These are phyloP conservation scores for Dendrostoma leiphaemia DNA, from an alignment of 2,329 filamentous ascomycete genomes.

Conservation along the genomic window DNA sequence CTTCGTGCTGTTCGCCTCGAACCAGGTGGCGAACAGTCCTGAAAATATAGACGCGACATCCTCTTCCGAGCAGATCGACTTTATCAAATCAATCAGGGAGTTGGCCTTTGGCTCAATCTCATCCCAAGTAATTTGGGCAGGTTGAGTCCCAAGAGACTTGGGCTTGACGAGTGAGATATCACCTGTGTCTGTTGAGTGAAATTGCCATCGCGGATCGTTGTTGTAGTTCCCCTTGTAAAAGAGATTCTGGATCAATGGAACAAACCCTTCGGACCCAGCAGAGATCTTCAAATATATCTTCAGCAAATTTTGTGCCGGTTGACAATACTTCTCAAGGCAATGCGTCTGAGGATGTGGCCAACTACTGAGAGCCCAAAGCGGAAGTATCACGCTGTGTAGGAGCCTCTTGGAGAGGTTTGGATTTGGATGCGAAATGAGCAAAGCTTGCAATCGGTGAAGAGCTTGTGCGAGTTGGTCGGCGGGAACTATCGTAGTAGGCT, in stretches of 20 bases:
- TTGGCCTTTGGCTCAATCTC: slow-evolving; percentile 47
- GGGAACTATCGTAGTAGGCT: slow-evolving; percentile 42
- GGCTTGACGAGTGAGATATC: slow-evolving; percentile 50
- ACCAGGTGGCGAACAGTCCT: slow-evolving; percentile 56
- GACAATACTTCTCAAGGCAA: slow-evolving; percentile 38
- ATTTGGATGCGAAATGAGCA: slow-evolving; percentile 64
- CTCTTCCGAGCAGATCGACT: slow-evolving; percentile 48
- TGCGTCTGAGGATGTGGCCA: slow-evolving; percentile 38
- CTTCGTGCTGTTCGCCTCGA: slow-evolving; percentile 32
- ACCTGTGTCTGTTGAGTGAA: slow-evolving; percentile 41
- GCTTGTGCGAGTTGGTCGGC: slow-evolving; percentile 47
- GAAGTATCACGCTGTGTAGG: slow-evolving; percentile 54
- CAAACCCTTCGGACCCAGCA: slow-evolving; percentile 48
- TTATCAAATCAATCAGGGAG: slow-evolving; percentile 49
- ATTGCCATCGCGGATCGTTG: slow-evolving; percentile 48
- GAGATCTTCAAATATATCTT: slow-evolving; percentile 57
- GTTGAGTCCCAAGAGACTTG: slow-evolving; percentile 14
- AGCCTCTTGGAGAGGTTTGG: slow-evolving; percentile 63
- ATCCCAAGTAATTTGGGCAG: slow-evolving; percentile 35
- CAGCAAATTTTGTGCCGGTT: slow-evolving; percentile 49
- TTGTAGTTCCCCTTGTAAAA: slow-evolving; percentile 50
- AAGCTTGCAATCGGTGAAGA: slow-evolving; percentile 51
- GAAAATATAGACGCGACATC: slow-evolving; percentile 62
- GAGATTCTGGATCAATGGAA: slow-evolving; percentile 50
- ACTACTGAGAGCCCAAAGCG: slow-evolving; percentile 62